These are phyloP conservation scores for Venturia asperata DNA, from an alignment of 2,329 filamentous ascomycete genomes.

Conservation along the genomic window DNA sequence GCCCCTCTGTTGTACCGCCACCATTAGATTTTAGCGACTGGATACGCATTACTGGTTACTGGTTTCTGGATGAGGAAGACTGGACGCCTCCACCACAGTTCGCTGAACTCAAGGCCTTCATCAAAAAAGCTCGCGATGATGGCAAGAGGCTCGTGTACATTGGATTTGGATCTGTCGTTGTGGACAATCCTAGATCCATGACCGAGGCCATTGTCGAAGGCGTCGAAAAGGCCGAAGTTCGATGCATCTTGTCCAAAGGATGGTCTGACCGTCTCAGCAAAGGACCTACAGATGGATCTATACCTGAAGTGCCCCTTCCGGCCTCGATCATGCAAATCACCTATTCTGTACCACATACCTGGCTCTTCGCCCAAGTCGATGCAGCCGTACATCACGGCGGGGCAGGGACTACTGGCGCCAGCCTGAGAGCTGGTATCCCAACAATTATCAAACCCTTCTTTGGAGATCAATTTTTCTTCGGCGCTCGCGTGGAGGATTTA, in stretches of 20 bases:
- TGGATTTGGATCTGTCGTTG: slow-evolving; percentile 93
- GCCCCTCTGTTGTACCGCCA: slow-evolving; percentile 84
- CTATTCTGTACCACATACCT: slow-evolving; percentile 79
- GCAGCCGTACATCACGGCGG: slow-evolving; percentile 92
- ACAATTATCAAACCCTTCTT: slow-evolving; percentile 97
- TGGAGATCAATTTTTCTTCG: slow-evolving; percentile 96
- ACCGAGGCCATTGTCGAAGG: slow-evolving; percentile 91
- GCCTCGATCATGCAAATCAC: slow-evolving; percentile 81
- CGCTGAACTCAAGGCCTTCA: slow-evolving; percentile 69
- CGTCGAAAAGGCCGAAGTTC: slow-evolving; percentile 82
- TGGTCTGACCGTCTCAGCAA: slow-evolving; percentile 74
- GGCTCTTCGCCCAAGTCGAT: slow-evolving; percentile 91
- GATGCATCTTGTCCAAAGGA: slow-evolving; percentile 91
- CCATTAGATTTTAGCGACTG: slow-evolving; percentile 95
- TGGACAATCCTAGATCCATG: slow-evolving; percentile 79
- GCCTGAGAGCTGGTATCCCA: slow-evolving; percentile 79
- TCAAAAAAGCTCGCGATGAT: slow-evolving; percentile 71
- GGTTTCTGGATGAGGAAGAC: slow-evolving; percentile 79
- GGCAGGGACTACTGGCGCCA: slow-evolving; percentile 89
- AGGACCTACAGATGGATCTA: slow-evolving; percentile 28
- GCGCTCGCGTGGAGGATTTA: slow-evolving; percentile 78
- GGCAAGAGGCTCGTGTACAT: slow-evolving; percentile 92
- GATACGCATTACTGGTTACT: slow-evolving; percentile 96
- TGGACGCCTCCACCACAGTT: slow-evolving; percentile 74
- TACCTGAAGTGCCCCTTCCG: slow-evolving; percentile 61